Evolutionary conservation across 139 green algal genomes (phyloP).

Genomic region (Haematococcus sp.): DNA sequence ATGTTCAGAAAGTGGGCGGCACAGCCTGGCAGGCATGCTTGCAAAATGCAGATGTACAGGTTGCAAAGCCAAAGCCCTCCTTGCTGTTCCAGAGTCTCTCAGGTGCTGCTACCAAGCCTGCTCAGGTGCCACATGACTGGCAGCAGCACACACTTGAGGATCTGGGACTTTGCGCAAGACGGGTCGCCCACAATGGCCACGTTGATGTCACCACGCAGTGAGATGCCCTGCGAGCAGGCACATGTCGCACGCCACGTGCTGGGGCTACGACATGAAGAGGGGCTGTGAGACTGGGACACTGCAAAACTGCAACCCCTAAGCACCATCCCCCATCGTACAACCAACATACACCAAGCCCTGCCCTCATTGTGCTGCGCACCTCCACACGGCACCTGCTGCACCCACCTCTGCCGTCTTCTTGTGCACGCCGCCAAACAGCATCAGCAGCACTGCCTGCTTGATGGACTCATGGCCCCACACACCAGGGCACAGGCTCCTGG

Average conservation of each 20-base stretch:
- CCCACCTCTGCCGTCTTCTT: conserved; percentile 79
- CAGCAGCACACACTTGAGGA: conserved; percentile 62
- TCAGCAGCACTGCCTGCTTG: conserved; percentile 90
- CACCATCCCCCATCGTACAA: too few relatives aligned
- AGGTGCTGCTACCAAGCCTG: too few relatives aligned
- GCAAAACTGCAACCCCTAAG: not conserved
- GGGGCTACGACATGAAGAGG: not conserved
- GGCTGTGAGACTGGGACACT: not conserved
- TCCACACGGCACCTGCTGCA: not conserved
- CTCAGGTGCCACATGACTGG: not conserved
- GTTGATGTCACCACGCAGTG: conserved; percentile 98
- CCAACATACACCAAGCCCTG: not conserved
- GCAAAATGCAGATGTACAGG: too few relatives aligned
- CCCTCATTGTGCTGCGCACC: not conserved
- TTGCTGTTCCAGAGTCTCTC: too few relatives aligned
- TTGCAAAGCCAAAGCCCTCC: too few relatives aligned
- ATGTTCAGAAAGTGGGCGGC: not conserved
- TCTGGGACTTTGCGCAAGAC: conserved; percentile 90
- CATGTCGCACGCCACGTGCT: too few relatives aligned
- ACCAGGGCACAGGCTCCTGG: conserved; percentile 73
- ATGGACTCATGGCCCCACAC: conserved; percentile 83
- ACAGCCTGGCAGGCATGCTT: too few relatives aligned
- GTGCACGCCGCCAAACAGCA: conserved; percentile 90
- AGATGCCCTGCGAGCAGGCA: conserved; percentile 66
- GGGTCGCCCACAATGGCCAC: conserved; percentile 97